Evolutionary conservation across 345 rosid species (phyloP).

Genomic region (Populus tremula): DNA sequence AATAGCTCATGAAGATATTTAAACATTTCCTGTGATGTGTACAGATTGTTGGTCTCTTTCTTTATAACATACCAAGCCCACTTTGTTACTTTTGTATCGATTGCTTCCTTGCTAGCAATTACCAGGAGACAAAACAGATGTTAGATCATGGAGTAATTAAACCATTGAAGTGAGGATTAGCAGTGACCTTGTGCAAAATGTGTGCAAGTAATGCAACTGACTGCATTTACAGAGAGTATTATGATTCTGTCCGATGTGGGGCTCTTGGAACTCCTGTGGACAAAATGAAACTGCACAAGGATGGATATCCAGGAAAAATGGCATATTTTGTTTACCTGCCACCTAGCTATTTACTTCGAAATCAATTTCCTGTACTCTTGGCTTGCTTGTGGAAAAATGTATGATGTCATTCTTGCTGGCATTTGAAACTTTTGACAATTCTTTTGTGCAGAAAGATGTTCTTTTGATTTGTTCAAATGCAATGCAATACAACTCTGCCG

Average conservation of each 20-base stretch:
- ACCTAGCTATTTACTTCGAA: background rate
- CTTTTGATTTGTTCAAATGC: slow-evolving; percentile 87
- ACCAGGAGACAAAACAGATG: background rate
- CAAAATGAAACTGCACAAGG: background rate
- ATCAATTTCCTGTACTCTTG: background rate
- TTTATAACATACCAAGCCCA: background rate
- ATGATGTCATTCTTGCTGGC: slow-evolving; percentile 11
- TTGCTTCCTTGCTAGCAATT: background rate
- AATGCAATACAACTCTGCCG: slow-evolving; percentile 91
- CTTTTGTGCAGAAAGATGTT: slow-evolving; percentile 68
- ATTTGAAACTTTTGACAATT: slow-evolving; percentile 13
- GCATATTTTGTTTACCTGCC: background rate
- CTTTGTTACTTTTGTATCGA: background rate
- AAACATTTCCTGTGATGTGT: background rate
- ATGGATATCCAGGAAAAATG: background rate
- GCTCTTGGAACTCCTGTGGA: background rate
- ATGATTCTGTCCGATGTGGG: background rate
- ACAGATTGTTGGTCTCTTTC: background rate
- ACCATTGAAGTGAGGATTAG: background rate
- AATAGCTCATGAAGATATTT: background rate
- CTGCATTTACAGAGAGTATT: background rate
- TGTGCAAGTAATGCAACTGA: background rate
- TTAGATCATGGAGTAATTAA: background rate
- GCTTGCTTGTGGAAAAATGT: background rate
- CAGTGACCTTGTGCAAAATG: background rate